These are phyloP conservation scores for Dalbergia cultrata DNA, from an alignment of 306 rosid genomes.

Conservation along the genomic window DNA sequence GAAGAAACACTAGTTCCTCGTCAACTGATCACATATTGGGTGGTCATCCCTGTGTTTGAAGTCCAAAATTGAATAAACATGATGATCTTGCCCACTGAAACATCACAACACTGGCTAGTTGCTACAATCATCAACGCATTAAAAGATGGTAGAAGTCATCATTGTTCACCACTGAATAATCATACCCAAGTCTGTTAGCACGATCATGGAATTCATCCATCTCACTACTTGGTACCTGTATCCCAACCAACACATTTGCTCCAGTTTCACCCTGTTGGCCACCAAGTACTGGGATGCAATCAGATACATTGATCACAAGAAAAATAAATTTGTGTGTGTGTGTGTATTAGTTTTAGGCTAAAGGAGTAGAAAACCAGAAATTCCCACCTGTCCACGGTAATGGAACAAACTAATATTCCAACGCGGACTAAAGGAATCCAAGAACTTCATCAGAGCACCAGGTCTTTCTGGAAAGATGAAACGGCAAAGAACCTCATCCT, in stretches of 20 bases:
- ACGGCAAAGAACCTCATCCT: conserved; percentile 86
- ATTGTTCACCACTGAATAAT: conserved; percentile 71
- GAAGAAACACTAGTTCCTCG: conserved; percentile 21
- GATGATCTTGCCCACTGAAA: not conserved
- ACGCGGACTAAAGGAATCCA: conserved; percentile 87
- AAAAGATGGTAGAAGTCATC: conserved; percentile 69
- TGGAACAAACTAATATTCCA: conserved; percentile 96
- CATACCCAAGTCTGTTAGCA: conserved; percentile 71
- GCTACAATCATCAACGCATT: conserved; percentile 62
- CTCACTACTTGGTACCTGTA: conserved; percentile 69
- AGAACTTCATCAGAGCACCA: conserved; percentile 87
- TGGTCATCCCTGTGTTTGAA: conserved; percentile 5
- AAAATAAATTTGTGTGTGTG: not conserved
- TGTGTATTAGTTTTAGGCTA: conserved; percentile 3
- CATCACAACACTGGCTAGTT: conserved; percentile 3
- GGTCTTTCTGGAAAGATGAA: conserved; percentile 96
- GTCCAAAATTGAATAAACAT: conserved; percentile 8
- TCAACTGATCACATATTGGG: not conserved
- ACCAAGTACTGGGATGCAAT: conserved; percentile 16
- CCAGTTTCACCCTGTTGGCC: conserved; percentile 83
- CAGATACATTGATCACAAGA: conserved; percentile 29
- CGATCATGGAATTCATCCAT: conserved; percentile 67
- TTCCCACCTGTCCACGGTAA: conserved; percentile 79
- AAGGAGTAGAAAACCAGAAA: conserved; percentile 5
- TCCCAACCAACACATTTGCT: conserved; percentile 86